Evolutionary conservation across 139 green algal species (phyloP).

Genomic region (Medakamo hakoo): DNA sequence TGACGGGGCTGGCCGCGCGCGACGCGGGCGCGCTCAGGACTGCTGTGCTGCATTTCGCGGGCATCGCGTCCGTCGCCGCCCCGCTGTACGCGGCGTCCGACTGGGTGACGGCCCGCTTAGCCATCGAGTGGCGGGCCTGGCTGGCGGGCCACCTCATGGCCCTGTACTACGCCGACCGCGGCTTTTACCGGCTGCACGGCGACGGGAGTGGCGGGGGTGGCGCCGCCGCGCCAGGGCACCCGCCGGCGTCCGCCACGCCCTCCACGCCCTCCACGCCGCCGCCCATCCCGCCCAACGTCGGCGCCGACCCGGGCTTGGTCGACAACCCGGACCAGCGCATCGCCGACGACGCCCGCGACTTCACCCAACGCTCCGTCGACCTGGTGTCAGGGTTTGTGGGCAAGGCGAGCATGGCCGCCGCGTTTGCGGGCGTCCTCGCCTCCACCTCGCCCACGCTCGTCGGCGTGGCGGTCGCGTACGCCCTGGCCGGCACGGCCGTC

Average conservation of each 20-base stretch:
- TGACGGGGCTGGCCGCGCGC: constrained; percentile 47
- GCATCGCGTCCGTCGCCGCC: constrained; percentile 44
- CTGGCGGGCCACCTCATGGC: constrained; percentile 17
- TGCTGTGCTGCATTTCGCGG: constrained; percentile 39
- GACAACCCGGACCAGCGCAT: constrained; percentile 67
- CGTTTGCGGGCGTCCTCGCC: constrained; percentile 68
- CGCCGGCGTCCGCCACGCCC: too few species aligned
- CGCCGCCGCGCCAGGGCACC: too few species aligned
- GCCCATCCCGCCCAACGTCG: too few species aligned
- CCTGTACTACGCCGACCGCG: constrained; percentile 32
- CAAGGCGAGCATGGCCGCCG: constrained; percentile 64
- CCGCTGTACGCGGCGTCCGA: constrained; percentile 41
- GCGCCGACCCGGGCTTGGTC: constrained; percentile 17
- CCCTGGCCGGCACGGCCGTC: constrained; percentile 53
- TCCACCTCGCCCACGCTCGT: constrained; percentile 52
- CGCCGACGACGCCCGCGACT: constrained; percentile 67
- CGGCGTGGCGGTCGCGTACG: constrained; percentile 65
- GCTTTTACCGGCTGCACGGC: constrained; percentile 31
- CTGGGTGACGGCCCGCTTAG: constrained; percentile 35
- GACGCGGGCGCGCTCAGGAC: constrained; percentile 37
- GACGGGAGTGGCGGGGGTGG: background rate
- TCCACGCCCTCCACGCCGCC: too few species aligned
- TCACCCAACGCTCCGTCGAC: constrained; percentile 30
- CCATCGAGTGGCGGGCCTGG: constrained; percentile 43
- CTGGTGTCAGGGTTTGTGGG: constrained; percentile 45